Conservation (phyloP, 2,329 filamentous ascomycete genomes). For the Trichoderma atrobrunneum region DNA sequence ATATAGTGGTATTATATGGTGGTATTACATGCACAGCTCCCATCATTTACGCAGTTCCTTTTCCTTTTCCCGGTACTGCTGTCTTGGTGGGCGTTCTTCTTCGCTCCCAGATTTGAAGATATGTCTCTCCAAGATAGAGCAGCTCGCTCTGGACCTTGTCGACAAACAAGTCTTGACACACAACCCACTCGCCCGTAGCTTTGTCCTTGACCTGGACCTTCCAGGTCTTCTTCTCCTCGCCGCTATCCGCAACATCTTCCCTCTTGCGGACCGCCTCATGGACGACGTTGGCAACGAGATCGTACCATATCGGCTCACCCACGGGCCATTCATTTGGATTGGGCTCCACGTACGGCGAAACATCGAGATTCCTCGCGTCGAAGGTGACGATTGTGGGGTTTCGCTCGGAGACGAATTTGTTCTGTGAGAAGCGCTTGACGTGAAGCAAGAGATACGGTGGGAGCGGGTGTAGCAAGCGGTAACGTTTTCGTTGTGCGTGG, state of each 20-base stretch:
- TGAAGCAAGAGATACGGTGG: constrained; percentile 91
- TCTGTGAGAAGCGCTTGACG: constrained; percentile 93
- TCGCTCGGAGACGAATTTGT: constrained; percentile 93
- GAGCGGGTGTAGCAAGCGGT: constrained; percentile 83
- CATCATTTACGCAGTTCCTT: neutral
- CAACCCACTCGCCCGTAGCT: constrained; percentile 81
- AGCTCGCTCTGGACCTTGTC: constrained; percentile 86
- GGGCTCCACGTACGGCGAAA: constrained; percentile 88
- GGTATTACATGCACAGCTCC: neutral
- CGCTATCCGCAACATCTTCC: constrained; percentile 85
- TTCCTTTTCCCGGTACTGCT: constrained; percentile 34
- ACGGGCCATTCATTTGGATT: constrained; percentile 68
- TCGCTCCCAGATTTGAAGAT: constrained; percentile 94
- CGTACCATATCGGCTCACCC: constrained; percentile 87
- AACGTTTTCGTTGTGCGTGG: constrained; percentile 81
- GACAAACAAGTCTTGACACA: constrained; percentile 91
- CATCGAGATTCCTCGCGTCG: constrained; percentile 76
- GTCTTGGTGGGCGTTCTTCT: constrained; percentile 52
- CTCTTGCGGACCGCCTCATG: constrained; percentile 75
- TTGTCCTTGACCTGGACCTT: constrained; percentile 86
- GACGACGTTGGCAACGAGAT: constrained; percentile 91
- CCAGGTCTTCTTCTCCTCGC: constrained; percentile 86
- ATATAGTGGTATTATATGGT: neutral
- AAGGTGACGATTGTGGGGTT: constrained; percentile 99
- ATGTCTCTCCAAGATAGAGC: constrained; percentile 88